phyloP scores from a whole-genome alignment of 495 filamentous ascomycete genomes.

The Parachaetomium inaequale region DNA sequence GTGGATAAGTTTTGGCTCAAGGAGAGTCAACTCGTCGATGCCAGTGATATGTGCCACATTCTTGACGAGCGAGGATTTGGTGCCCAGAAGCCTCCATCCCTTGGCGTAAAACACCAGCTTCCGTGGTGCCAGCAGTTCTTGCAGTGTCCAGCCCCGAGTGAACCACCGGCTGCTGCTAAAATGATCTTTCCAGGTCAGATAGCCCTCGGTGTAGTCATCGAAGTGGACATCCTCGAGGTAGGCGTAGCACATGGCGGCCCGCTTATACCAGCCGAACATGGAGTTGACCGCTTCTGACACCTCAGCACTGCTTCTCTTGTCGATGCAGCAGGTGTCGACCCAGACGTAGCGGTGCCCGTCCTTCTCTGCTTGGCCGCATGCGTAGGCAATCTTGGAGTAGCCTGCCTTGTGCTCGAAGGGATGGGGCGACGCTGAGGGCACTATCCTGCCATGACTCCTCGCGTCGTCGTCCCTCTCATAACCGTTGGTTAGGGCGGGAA shows the following conservation, averaged over 20 bases:
- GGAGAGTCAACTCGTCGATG: conserved; percentile 22
- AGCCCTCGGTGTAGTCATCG: conserved; percentile 21
- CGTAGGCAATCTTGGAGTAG: conserved; percentile 25
- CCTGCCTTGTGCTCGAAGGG: conserved; percentile 24
- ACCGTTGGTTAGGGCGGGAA: conserved; percentile 17
- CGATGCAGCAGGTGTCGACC: conserved; percentile 32
- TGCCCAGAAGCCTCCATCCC: conserved; percentile 25
- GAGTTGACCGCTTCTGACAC: conserved; percentile 30
- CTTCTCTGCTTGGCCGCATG: conserved; percentile 23
- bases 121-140: conserved; percentile 27
- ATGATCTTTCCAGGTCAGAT: conserved; percentile 27
- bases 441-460: background rate
- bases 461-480: conserved; percentile 11
- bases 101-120: conserved; percentile 24
- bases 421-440: background rate
- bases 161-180: conserved; percentile 27
- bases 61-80: conserved; percentile 21
- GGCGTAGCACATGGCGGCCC: conserved; percentile 25
- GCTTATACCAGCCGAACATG: conserved; percentile 28
- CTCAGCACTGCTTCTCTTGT: conserved; percentile 25
- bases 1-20: conserved; percentile 20
- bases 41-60: conserved; percentile 19
- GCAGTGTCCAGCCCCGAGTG: conserved; percentile 27
- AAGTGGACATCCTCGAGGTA: conserved; percentile 27
- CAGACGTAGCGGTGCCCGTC: conserved; percentile 24